Evolutionary conservation across 2,329 filamentous ascomycete species (phyloP).

Genomic region (Clonostachys rhizophaga): DNA sequence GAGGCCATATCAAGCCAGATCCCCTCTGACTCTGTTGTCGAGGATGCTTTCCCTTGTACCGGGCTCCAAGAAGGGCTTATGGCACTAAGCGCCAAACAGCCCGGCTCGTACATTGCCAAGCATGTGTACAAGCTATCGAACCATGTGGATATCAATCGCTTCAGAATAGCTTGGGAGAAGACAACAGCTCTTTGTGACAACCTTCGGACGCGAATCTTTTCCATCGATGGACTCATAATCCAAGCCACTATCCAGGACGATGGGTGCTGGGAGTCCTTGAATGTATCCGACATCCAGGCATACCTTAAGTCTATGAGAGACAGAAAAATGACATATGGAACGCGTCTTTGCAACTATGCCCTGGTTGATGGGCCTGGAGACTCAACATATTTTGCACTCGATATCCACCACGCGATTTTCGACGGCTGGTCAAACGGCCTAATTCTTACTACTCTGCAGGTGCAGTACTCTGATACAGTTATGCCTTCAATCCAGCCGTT

Average conservation of each 20-base stretch:
- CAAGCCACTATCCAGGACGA: constrained; percentile 1
- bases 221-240: constrained; percentile 2
- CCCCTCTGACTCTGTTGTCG: constrained; percentile 14
- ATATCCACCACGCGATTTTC: constrained; percentile 10
- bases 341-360: neutral
- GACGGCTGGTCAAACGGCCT: constrained; percentile 9
- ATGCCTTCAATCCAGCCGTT: neutral
- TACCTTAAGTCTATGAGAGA: no score
- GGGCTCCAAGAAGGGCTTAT: constrained; percentile 28
- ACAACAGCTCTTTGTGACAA: constrained; percentile 3
- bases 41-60: constrained; percentile 38
- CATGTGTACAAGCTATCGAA: constrained; percentile 10
- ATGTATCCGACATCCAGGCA: no score
- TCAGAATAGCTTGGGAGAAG: constrained; percentile 5
- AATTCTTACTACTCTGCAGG: constrained; percentile 1
- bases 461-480: neutral
- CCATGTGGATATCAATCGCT: constrained; percentile 8
- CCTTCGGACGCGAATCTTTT: constrained; percentile 10
- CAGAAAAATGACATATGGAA: neutral
- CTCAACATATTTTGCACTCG: constrained; percentile 6
- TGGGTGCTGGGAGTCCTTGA: no score
- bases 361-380: neutral
- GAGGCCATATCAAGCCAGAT: neutral
- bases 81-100: constrained; percentile 17
- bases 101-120: constrained; percentile 23